These are phyloP conservation scores for Xylaria nigripes DNA, from an alignment of 495 filamentous ascomycete species.

Conservation along the genomic window DNA sequence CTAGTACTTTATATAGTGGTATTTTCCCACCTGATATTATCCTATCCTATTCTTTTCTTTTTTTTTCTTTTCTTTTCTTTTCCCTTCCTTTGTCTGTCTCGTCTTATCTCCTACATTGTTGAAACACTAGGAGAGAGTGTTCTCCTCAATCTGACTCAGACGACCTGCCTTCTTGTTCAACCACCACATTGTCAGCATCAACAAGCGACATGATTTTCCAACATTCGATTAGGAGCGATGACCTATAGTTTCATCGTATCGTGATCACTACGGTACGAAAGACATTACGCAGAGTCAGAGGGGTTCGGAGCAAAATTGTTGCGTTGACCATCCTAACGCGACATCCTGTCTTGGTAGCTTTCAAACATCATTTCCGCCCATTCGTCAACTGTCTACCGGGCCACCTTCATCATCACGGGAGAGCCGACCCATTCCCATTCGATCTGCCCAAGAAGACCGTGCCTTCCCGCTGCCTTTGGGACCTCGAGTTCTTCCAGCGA, in stretches of 20 bases:
- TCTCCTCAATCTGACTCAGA: neutral
- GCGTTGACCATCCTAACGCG: neutral
- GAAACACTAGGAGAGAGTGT: neutral
- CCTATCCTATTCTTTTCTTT: neutral
- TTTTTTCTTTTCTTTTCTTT: neutral
- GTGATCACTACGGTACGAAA: neutral
- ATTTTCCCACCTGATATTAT: neutral
- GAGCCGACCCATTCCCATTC: neutral
- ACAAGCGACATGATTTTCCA: neutral
- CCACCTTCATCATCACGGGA: neutral
- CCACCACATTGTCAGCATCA: neutral
- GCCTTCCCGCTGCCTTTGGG: neutral
- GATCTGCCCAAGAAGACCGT: neutral
- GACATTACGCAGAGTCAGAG: neutral
- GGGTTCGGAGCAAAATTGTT: neutral
- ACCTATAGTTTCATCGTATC: neutral
- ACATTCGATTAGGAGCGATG: neutral
- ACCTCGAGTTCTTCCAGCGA: neutral
- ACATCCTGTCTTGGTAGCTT: neutral
- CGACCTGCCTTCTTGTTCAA: neutral
- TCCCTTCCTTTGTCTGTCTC: neutral
- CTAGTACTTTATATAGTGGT: too few species aligned
- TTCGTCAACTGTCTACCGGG: neutral
- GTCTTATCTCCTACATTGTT: neutral
- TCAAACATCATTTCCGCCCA: neutral